Evolutionary conservation across 208 protist species (phyloP).

Genomic region (Trypanosoma congolense): DNA sequence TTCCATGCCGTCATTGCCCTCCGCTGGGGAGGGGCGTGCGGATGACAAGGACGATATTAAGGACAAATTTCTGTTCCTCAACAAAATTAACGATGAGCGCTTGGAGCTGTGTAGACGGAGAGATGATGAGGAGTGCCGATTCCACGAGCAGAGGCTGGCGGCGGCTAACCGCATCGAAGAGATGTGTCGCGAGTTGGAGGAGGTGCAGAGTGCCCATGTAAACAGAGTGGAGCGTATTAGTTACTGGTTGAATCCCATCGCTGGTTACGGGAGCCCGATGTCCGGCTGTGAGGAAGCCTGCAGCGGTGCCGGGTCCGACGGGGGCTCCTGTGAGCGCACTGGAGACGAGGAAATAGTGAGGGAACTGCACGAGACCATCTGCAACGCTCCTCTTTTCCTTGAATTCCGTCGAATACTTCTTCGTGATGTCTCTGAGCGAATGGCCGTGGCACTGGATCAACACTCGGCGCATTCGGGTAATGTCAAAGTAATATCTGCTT

Average conservation of each 20-base stretch:
- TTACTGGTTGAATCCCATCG: constrained; percentile 11
- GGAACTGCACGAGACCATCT: constrained; percentile 34
- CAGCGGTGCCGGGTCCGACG: not conserved
- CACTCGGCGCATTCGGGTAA: constrained; percentile 53
- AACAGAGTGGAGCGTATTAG: constrained; percentile 14
- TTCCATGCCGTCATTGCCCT: not conserved
- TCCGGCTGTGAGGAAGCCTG: not conserved
- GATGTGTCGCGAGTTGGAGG: constrained; percentile 15
- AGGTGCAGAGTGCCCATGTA: constrained; percentile 8
- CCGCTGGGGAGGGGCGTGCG: not conserved
- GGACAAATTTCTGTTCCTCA: not conserved
- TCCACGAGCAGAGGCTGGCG: constrained; percentile 3
- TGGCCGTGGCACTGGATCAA: constrained; percentile 36
- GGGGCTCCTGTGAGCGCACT: not conserved
- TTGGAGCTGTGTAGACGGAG: not conserved
- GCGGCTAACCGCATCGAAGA: constrained; percentile 4
- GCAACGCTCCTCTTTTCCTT: constrained; percentile 60
- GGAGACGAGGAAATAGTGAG: too few relatives aligned
- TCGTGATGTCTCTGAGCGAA: constrained; percentile 59
- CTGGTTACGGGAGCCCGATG: not conserved
- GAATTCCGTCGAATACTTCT: constrained; percentile 65
- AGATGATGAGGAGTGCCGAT: constrained; percentile 1
- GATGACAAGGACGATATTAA: constrained; percentile 4
- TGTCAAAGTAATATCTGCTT: constrained; percentile 15
- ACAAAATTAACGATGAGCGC: constrained; percentile 2